phyloP scores from a whole-genome alignment of 116 monocot genomes.

The Cymodocea nodosa region DNA sequence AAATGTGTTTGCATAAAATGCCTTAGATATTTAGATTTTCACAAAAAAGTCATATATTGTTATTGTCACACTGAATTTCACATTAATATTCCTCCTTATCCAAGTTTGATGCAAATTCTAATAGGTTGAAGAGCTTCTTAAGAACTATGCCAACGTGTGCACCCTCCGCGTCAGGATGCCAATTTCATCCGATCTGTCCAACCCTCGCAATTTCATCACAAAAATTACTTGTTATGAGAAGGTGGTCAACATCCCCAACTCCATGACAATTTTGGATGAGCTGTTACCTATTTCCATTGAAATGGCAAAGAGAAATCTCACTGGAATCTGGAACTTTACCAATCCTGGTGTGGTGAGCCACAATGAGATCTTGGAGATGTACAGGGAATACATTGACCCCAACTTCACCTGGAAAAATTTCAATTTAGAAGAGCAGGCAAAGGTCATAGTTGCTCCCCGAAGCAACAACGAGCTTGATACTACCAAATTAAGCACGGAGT shows the following conservation, averaged over 20 bases:
- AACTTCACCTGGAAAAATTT: constrained; percentile 53
- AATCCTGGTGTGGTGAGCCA: constrained; percentile 80
- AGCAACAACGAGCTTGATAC: constrained; percentile 76
- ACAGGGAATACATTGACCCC: constrained; percentile 45
- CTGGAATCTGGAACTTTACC: constrained; percentile 73
- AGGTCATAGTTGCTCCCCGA: constrained; percentile 54
- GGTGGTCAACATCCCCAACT: constrained; percentile 75
- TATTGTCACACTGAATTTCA: not conserved
- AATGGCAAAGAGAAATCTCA: constrained; percentile 57
- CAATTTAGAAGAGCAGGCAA: constrained; percentile 63
- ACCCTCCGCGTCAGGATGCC: constrained; percentile 68
- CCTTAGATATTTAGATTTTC: not conserved
- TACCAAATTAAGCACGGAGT: constrained; percentile 44
- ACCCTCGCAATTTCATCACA: constrained; percentile 71
- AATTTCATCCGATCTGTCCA: constrained; percentile 60
- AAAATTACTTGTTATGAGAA: constrained; percentile 58
- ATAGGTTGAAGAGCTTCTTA: constrained; percentile 69
- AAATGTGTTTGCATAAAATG: not conserved
- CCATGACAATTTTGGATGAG: constrained; percentile 71
- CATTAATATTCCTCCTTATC: not conserved
- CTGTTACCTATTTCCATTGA: constrained; percentile 64
- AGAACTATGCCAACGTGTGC: constrained; percentile 63
- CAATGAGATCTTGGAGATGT: constrained; percentile 80
- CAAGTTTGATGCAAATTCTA: not conserved
- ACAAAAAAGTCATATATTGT: not conserved